Percentiles rank a stretch among this genome's conserved stretches.
Conservation (phyloP, 176 grass and related monocot species). For the Luzula sylvatica region DNA sequence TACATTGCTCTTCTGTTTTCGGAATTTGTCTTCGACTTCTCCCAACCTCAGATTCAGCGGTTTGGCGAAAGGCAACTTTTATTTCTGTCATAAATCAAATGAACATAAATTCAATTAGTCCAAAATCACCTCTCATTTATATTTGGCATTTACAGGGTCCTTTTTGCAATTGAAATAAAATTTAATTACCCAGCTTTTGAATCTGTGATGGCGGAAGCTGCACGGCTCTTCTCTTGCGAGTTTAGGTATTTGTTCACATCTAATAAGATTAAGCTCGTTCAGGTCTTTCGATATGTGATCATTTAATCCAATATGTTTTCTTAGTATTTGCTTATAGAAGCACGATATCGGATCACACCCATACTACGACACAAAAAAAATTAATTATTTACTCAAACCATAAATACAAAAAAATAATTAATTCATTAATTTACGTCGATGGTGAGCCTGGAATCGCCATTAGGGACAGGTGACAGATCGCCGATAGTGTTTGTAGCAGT, state of each 20-base stretch:
- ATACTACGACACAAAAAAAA: conserved; percentile 31
- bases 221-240: conserved; percentile 53
- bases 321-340: conserved; percentile 66
- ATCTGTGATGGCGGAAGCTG: conserved; percentile 48
- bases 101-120: no score
- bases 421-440: not conserved
- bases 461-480: not conserved
- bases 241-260: conserved; percentile 54
- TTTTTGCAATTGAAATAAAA: no score
- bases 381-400: not conserved
- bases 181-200: no score
- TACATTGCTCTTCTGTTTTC: no score
- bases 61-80: no score
- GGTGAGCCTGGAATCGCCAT: not conserved
- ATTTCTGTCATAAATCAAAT: no score
- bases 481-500: not conserved
- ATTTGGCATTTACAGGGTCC: no score
- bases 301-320: conserved; percentile 17
- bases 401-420: not conserved
- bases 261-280: conserved; percentile 63
- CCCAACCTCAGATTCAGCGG: no score
- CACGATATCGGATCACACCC: conserved; percentile 40
- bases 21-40: no score
- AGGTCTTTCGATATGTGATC: conserved; percentile 83
- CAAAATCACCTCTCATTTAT: no score